These are phyloP conservation scores for Tulasnella sp. DNA, from an alignment of 768 basidiomycete species.

Conservation along the genomic window DNA sequence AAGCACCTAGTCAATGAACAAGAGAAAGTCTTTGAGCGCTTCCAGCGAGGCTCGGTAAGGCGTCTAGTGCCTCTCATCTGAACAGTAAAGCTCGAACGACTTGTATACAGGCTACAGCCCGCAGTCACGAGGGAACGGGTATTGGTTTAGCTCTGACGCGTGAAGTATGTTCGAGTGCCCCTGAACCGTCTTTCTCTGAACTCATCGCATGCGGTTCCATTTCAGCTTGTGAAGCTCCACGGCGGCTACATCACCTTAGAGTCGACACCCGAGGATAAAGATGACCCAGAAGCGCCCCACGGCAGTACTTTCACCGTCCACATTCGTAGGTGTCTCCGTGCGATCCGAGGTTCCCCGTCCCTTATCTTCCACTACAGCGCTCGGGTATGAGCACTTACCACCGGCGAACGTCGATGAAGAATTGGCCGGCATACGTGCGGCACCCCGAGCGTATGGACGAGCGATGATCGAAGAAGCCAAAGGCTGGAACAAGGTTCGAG, in stretches of 20 bases:
- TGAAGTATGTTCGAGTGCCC: slow-evolving; percentile 10
- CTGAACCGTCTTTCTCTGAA: background rate
- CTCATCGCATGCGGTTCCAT: background rate
- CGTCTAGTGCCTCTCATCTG: background rate
- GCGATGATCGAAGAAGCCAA: slow-evolving; percentile 30
- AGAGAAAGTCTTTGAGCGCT: slow-evolving; percentile 26
- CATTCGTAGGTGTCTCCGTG: slow-evolving; percentile 17
- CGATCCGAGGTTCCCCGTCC: background rate
- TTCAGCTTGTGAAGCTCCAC: slow-evolving; percentile 26
- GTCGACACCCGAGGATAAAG: slow-evolving; percentile 23
- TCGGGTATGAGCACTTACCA: slow-evolving; percentile 28
- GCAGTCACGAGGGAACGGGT: slow-evolving; percentile 28
- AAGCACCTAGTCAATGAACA: slow-evolving; percentile 17
- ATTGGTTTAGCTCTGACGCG: slow-evolving; percentile 29
- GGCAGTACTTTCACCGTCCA: slow-evolving; percentile 27
- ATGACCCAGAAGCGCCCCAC: slow-evolving; percentile 22
- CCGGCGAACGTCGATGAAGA: slow-evolving; percentile 21
- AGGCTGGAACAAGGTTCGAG: slow-evolving; percentile 23
- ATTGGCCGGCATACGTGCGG: background rate
- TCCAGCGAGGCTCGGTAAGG: slow-evolving; percentile 26
- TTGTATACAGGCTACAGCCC: slow-evolving; percentile 20
- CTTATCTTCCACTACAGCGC: slow-evolving; percentile 4
- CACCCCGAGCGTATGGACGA: slow-evolving; percentile 21
- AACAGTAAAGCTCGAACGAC: background rate
- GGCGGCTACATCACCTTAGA: slow-evolving; percentile 25